These are phyloP conservation scores for Verruconis gallopava DNA, from an alignment of 2,329 filamentous ascomycete genomes.

Conservation along the genomic window DNA sequence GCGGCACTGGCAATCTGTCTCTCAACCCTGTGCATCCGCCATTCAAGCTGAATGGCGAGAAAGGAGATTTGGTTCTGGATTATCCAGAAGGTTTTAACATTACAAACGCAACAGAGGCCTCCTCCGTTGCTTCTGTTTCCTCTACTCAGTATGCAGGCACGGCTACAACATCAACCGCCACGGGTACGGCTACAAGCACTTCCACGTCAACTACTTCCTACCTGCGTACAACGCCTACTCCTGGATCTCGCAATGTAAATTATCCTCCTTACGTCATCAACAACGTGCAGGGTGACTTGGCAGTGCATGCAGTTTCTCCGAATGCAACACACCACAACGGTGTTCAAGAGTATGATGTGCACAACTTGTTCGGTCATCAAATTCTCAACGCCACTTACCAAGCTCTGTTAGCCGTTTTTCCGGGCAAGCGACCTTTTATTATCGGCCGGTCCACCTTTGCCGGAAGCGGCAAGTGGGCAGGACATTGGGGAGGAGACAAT, in stretches of 20 bases:
- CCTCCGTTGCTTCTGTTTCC: slow-evolving; percentile 42
- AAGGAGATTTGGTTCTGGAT: slow-evolving; percentile 43
- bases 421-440: slow-evolving; percentile 65
- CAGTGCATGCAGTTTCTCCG: slow-evolving; percentile 58
- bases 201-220: slow-evolving; percentile 27
- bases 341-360: slow-evolving; percentile 64
- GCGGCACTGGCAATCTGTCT: slow-evolving; percentile 51
- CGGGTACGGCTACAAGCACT: slow-evolving; percentile 16
- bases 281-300: slow-evolving; percentile 59
- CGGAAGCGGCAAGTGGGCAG: slow-evolving; percentile 61
- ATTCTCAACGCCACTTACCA: slow-evolving; percentile 67
- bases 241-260: slow-evolving; percentile 53
- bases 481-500: slow-evolving; percentile 38
- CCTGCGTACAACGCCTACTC: slow-evolving; percentile 46
- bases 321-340: slow-evolving; percentile 69
- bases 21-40: slow-evolving; percentile 57
- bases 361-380: slow-evolving; percentile 58
- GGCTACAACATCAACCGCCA: slow-evolving; percentile 13
- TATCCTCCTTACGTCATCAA: slow-evolving; percentile 67
- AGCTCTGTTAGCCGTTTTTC: slow-evolving; percentile 50
- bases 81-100: slow-evolving; percentile 59
- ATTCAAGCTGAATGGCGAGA: slow-evolving; percentile 52
- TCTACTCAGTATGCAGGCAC: slow-evolving; percentile 35
- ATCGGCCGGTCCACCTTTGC: slow-evolving; percentile 74
- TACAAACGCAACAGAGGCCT: slow-evolving; percentile 55